These are phyloP conservation scores for Plantago coronopus DNA, from an alignment of 305 asterid genomes.

Conservation along the genomic window DNA sequence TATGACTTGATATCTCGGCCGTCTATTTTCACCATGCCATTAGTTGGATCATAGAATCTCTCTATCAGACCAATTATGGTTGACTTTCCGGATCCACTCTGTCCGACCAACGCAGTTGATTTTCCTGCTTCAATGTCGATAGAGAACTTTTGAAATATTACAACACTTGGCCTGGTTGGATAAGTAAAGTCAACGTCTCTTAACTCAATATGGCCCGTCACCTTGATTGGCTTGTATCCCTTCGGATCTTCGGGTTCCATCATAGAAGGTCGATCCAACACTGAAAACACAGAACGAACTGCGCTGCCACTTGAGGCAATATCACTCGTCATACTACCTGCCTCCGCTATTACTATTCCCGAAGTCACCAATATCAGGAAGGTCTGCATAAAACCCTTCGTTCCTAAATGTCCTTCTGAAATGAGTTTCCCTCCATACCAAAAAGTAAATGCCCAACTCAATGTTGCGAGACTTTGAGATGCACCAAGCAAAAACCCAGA, in stretches of 20 bases:
- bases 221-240: constrained; percentile 42
- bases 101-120: constrained; percentile 82
- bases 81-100: constrained; percentile 89
- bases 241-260: constrained; percentile 70
- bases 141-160: constrained; percentile 60
- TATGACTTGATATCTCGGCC: constrained; percentile 61
- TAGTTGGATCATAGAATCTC: constrained; percentile 66
- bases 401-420: constrained; percentile 50
- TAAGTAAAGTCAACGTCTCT: constrained; percentile 59
- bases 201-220: constrained; percentile 57
- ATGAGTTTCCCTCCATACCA: constrained; percentile 91
- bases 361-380: constrained; percentile 84
- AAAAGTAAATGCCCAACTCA: constrained; percentile 72
- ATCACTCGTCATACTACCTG: constrained; percentile 90
- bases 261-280: constrained; percentile 58
- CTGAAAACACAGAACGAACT: constrained; percentile 66
- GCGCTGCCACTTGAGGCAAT: constrained; percentile 75
- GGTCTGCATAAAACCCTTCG: constrained; percentile 68
- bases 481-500: constrained; percentile 83
- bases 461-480: constrained; percentile 71
- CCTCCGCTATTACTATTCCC: constrained; percentile 87
- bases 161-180: constrained; percentile 55
- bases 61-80: constrained; percentile 66
- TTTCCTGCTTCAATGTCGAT: constrained; percentile 58
- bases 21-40: constrained; percentile 60